These are phyloP conservation scores for Globisporangium spinosum DNA, from an alignment of 352 stramenopile species.

Conservation along the genomic window DNA sequence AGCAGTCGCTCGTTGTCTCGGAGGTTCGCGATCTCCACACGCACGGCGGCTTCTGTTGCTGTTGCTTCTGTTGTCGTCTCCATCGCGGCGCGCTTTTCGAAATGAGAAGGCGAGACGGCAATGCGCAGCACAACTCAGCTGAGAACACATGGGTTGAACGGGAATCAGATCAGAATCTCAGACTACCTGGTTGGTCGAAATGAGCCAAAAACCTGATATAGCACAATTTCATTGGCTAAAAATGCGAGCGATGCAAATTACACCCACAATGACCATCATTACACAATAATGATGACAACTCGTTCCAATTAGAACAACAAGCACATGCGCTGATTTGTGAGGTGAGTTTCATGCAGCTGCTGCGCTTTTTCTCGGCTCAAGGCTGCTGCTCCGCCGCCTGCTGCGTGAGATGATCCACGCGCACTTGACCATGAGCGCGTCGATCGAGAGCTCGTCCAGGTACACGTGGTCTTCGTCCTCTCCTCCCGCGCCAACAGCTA, in stretches of 20 bases:
- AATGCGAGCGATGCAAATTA: background rate
- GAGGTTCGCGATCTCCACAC: slow-evolving; percentile 80
- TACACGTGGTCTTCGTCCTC: background rate
- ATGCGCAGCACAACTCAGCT: background rate
- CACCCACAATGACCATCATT: background rate
- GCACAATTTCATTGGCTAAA: background rate
- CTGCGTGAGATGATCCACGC: slow-evolving; percentile 23
- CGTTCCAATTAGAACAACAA: background rate
- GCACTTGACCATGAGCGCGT: slow-evolving; percentile 16
- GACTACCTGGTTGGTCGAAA: too few relatives aligned
- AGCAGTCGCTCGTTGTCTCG: slow-evolving; percentile 67
- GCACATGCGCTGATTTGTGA: background rate
- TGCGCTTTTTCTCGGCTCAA: slow-evolving; percentile 16
- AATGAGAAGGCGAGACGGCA: background rate
- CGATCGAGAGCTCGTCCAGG: slow-evolving; percentile 19
- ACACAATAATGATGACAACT: too few relatives aligned
- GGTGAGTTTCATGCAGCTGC: slow-evolving; percentile 10
- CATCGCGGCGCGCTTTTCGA: background rate
- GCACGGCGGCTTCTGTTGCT: background rate
- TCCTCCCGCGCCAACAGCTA: slow-evolving; percentile 3
- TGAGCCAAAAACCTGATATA: too few relatives aligned
- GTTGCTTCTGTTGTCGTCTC: background rate
- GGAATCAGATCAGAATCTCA: background rate
- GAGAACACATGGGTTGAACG: background rate
- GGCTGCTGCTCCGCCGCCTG: slow-evolving; percentile 14